phyloP scores from a whole-genome alignment of 2,329 filamentous ascomycete species.

The Exophiala calicioides region DNA sequence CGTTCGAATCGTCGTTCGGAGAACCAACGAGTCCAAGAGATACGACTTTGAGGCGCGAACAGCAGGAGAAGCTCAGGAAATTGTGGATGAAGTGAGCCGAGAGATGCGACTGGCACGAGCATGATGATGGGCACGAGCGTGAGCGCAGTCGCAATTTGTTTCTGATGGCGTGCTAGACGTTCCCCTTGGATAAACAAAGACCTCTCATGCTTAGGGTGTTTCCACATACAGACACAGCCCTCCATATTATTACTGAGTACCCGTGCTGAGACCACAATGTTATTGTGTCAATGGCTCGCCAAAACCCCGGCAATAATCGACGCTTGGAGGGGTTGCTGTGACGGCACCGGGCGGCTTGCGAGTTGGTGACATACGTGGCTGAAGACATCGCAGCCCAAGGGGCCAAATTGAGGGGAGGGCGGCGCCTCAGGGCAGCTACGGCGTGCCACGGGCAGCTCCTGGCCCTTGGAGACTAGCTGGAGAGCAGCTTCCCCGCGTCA shows the following conservation, averaged over 20 bases:
- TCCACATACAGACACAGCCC: too few species aligned
- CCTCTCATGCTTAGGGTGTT: too few species aligned
- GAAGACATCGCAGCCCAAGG: too few species aligned
- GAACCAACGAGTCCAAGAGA: constrained; percentile 63
- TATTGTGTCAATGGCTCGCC: too few species aligned
- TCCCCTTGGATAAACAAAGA: too few species aligned
- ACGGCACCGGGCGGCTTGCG: background rate
- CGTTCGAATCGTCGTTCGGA: constrained; percentile 62
- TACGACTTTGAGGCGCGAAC: constrained; percentile 67
- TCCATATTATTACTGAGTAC: too few species aligned
- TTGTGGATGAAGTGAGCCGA: constrained; percentile 64
- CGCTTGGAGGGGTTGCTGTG: too few species aligned
- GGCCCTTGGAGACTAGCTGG: background rate
- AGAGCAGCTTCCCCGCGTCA: constrained; percentile 5
- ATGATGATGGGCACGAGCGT: constrained; percentile 32
- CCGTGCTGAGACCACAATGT: too few species aligned
- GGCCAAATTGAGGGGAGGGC: constrained; percentile 9
- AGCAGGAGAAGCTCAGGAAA: constrained; percentile 59
- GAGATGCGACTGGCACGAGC: constrained; percentile 47
- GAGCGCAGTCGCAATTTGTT: background rate
- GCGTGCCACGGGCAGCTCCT: too few species aligned
- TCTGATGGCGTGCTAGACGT: background rate
- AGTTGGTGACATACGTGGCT: constrained; percentile 24
- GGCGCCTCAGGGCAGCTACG: background rate
- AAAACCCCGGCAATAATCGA: too few species aligned